Percentiles rank a stretch among this genome's conserved stretches.
Conservation (phyloP, 169 alveolate species). For the Cystoisospora suis region DNA sequence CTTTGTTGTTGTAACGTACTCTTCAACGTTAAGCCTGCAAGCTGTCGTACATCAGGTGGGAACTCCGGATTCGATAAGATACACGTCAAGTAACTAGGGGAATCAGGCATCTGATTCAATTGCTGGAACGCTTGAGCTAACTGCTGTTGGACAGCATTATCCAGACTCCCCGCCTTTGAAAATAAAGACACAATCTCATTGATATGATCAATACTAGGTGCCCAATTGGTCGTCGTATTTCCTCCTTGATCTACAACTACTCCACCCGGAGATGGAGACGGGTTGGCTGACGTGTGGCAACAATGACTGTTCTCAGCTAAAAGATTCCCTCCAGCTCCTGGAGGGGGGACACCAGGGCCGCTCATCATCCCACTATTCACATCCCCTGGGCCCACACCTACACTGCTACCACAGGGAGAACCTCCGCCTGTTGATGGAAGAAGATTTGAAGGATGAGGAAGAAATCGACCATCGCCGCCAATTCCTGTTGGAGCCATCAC, state of each 20-base stretch:
- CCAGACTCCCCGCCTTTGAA: neutral
- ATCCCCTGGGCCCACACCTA: conserved; percentile 31
- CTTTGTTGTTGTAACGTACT: conserved; percentile 66
- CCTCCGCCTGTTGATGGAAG: neutral
- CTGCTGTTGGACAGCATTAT: conserved; percentile 28
- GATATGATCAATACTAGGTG: neutral
- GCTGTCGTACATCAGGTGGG: conserved; percentile 76
- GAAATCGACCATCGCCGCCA: no score
- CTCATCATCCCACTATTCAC: neutral
- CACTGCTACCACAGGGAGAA: neutral
- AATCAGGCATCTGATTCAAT: neutral
- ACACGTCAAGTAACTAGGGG: conserved; percentile 32
- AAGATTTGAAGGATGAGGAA: neutral
- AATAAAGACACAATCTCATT: neutral
- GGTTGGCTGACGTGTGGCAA: no score
- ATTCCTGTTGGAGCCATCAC: conserved; percentile 1
- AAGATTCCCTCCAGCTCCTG: neutral
- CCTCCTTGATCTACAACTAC: no score
- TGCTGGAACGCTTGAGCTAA: conserved; percentile 27
- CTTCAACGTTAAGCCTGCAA: conserved; percentile 80
- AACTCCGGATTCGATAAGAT: neutral
- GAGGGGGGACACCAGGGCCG: neutral
- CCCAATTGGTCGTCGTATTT: neutral
- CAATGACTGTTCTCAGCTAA: neutral
- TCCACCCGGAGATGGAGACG: no score